These are phyloP conservation scores for Golubevia pallescens DNA, from an alignment of 1,284 basidiomycete species.

Conservation along the genomic window DNA sequence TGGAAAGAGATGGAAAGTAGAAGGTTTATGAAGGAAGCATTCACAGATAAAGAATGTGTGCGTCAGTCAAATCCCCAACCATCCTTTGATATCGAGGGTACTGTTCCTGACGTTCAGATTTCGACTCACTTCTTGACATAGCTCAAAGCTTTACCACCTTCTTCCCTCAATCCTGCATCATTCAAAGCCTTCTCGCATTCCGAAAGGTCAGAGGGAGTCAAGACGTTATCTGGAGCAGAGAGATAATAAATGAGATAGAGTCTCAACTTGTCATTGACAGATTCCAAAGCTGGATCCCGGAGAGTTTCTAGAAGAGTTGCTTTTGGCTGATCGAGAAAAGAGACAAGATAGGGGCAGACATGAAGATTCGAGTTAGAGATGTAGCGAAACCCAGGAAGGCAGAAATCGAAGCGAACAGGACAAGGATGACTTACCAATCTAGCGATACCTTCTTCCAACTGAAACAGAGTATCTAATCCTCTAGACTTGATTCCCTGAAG, in stretches of 20 bases:
- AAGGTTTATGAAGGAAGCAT: background rate
- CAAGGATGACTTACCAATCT: conserved; percentile 12
- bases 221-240: conserved; percentile 75
- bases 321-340: conserved; percentile 70
- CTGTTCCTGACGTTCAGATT: too few relatives aligned
- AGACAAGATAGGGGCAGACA: too few relatives aligned
- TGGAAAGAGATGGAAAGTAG: conserved; percentile 14
- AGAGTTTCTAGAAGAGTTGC: conserved; percentile 82
- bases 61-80: too few relatives aligned
- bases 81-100: too few relatives aligned
- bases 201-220: conserved; percentile 10
- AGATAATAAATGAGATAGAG: conserved; percentile 93
- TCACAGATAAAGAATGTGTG: background rate
- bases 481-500: conserved; percentile 95
- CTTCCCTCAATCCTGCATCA: conserved; percentile 27
- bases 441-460: conserved; percentile 84
- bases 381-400: too few relatives aligned
- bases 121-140: conserved; percentile 80
- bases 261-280: conserved; percentile 79
- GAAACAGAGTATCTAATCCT: conserved; percentile 93
- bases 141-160: conserved; percentile 73
- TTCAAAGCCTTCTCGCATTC: conserved; percentile 74
- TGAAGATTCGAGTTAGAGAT: too few relatives aligned
- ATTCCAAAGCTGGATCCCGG: conserved; percentile 67
- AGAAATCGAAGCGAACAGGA: background rate